Evolutionary conservation across 139 green algal species (phyloP), one percentile per base, ranked within the genome.

Genomic region (Coelastrella sp.): DNA sequence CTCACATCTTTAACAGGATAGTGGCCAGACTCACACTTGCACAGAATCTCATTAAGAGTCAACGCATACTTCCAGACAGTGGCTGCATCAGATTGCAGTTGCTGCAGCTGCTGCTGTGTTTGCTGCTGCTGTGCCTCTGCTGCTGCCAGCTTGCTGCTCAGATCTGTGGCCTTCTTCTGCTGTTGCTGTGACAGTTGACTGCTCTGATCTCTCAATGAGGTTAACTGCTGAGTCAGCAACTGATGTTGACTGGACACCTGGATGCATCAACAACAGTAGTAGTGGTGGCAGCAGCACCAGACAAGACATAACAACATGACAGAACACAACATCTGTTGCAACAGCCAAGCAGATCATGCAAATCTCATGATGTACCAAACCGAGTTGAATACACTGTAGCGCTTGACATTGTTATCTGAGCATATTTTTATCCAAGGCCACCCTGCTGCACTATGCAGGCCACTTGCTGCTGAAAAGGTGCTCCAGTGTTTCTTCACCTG

Each of bases 261-360:
- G 9, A 72, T 27, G 6, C 45, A 50, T 21, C n/a, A 50, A 43
- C 50, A 30, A 4, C 0, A 27, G 6, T 37, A 69, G 38, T 43
- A 37, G 4, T 37, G 43, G 43, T 78, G 81, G 4, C 62, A 59
- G 63, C 63, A 45, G 25, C 67, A 37, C 37, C 80, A 72, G 57
- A 63, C n/a, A n/a, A n/a, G n/a, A n/a, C n/a, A n/a, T n/a, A n/a
- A n/a, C n/a, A n/a, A n/a, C n/a, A n/a, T n/a, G n/a, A n/a, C n/a
- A n/a, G n/a, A n/a, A n/a, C n/a, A n/a, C n/a, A n/a, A n/a, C n/a
- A n/a, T n/a, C n/a, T n/a, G n/a, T n/a, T n/a, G n/a, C n/a, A n/a
- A n/a, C n/a, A n/a, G n/a, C n/a, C n/a, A n/a, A n/a, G n/a, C n/a
- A n/a, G n/a, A n/a, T n/a, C n/a, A n/a, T n/a, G n/a, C n/a, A n/a